Conservation (phyloP, 139 green algal species). For the Haematococcus lacustris region DNA sequence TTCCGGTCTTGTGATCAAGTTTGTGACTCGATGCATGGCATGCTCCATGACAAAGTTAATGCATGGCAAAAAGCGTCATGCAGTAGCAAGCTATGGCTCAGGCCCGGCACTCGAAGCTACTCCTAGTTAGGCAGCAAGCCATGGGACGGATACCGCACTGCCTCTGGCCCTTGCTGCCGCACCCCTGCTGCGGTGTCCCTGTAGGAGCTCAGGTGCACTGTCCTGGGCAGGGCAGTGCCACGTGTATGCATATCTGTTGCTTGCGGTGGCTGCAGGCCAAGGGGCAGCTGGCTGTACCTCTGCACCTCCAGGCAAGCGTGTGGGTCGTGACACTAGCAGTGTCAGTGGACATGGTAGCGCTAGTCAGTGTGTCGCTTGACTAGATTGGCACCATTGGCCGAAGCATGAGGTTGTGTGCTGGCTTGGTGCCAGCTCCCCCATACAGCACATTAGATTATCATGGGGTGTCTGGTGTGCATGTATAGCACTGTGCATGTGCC, state of each 20-base stretch:
- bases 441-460: neutral
- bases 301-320: slow-evolving; percentile 32
- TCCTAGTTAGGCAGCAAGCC: neutral
- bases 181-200: neutral
- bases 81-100: neutral
- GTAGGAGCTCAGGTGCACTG: neutral
- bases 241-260: neutral
- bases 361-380: neutral
- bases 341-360: neutral
- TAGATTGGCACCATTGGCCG: neutral
- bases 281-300: neutral
- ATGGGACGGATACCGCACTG: neutral
- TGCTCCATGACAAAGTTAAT: neutral
- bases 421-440: neutral
- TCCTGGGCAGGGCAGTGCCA: neutral
- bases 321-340: neutral
- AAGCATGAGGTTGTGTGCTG: neutral
- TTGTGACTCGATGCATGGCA: neutral
- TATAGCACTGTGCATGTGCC: neutral
- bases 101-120: neutral
- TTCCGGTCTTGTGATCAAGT: neutral
- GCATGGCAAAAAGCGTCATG: neutral
- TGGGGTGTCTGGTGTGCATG: neutral
- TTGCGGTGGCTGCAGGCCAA: neutral
- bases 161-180: neutral